Evolutionary conservation across 2,329 filamentous ascomycete species (phyloP).

Genomic region (Fusarium dlaminii): DNA sequence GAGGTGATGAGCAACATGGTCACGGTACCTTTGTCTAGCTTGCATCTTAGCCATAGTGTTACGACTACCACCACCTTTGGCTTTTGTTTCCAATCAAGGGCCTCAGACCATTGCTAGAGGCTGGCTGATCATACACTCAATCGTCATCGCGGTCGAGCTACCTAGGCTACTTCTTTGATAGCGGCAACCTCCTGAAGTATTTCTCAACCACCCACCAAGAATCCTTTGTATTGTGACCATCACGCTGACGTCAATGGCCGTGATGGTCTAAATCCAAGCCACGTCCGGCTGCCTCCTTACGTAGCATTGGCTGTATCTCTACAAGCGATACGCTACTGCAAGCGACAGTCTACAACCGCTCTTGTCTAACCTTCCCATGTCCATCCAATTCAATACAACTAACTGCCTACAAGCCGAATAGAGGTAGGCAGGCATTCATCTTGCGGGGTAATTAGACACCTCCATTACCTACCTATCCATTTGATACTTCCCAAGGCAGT

Average conservation of each 20-base stretch:
- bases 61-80: slow-evolving; percentile 15
- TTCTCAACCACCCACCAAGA: slow-evolving; percentile 9
- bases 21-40: slow-evolving; percentile 33
- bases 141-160: slow-evolving; percentile 24
- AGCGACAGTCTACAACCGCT: neutral
- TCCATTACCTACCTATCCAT: slow-evolving; percentile 5
- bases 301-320: slow-evolving; percentile 8
- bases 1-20: slow-evolving; percentile 14
- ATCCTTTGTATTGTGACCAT: slow-evolving; percentile 39
- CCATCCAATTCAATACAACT: neutral
- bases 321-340: neutral
- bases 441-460: slow-evolving; percentile 42
- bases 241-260: slow-evolving; percentile 43
- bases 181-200: slow-evolving; percentile 14
- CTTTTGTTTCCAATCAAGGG: slow-evolving; percentile 24
- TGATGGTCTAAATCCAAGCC: slow-evolving; percentile 33
- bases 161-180: slow-evolving; percentile 1
- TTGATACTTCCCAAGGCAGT: slow-evolving; percentile 5
- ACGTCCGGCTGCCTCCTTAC: slow-evolving; percentile 12
- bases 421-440: slow-evolving; percentile 16
- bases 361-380: neutral
- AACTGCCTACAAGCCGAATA: neutral
- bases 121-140: slow-evolving; percentile 26
- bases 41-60: slow-evolving; percentile 25
- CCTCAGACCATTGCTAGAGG: neutral